Base-by-base conservation (phyloP, 257 asterid genomes). In the Prunella vulgaris region DNA sequence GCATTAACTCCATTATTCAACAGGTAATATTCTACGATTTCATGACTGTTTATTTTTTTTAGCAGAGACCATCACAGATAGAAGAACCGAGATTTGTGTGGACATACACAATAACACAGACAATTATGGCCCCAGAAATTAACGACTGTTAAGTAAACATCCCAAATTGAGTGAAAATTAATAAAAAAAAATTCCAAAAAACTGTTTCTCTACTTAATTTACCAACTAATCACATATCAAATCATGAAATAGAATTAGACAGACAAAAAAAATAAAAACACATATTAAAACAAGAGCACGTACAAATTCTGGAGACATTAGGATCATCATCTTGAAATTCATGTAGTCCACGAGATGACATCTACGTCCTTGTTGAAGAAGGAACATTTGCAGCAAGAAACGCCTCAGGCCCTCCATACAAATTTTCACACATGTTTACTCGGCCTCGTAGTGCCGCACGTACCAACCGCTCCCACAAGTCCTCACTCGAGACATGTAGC, bases 371-470 rank as follows among this genome's bases (percentile, higher is more conserved):
- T 81, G 84, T 93, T 7, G 99, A 93, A 9, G 99, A 84, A 5
- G 99, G 99, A 46, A 93, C 97, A 86, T 72, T 86, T 56, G 95
- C 90, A 74, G 95, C 92, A 77, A 93, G 87, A 44, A 96, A 97
- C 38, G 89, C 73, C 51, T 78, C 92, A 0, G 84, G 83, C 56
- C 69, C 83, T 35, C 90, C 88, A 69, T 68, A 80, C 57, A 79
- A 80, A 79, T 77, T 87, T 6, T 76, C 79, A 64, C 86, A n/a
- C n/a, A n/a, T 80, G 4, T 72, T 37, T 77, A 88, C 80, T 79
- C 85, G 84, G 66, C 89, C 95, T 32, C 91, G 87, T 17, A 93
- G 84, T 69, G 99, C 96, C 38, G 97, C 95, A 57, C 87, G 92
- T 72, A 93, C 98, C 82, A 93, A 71, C 49, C 99, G 85, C 78